Evolutionary conservation across 1,139 yeast genomes (phyloP), one percentile per base, ranked within the genome.

Genomic region (Candida smagusa): DNA sequence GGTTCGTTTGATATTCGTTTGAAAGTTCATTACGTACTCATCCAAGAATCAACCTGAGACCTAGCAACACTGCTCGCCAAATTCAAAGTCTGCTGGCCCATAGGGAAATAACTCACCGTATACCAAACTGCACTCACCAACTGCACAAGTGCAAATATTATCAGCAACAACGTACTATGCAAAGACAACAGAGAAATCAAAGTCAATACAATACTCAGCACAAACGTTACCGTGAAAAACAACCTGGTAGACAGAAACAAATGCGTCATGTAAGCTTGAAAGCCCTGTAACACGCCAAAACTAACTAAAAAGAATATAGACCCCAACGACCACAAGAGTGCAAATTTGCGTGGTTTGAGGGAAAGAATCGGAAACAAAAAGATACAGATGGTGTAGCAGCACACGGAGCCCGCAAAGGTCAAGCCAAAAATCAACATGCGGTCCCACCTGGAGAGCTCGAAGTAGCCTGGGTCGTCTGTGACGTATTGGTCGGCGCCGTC

Each of bases 101-200:
- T 60, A 3, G 85, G 84, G 58, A 79, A 79, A 52, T 79, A 79
- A 47, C 84, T 78, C 5, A 79, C 74, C 0, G 82, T 71, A 52
- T 79, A 79, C 72, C 77, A 74, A 6, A 77, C 39, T 9, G 78
- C 79, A 47, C 77, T 63, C 2, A 77, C 36, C 36, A 77, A 58
- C 47, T 79, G 85, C 2, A 75, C 47, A 2, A 63, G 61, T 12
- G 81, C 80, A 49, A 76, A 72, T 7, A 78, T 41, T 2, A 79
- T 66, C 3, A 80, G 74, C 26, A 77, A 57, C 3, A 79, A 33
- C 1, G 77, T 66, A 41, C 74, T 68, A 42, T 66, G 69, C 56
- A 75, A 64, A 1, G 68, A 58, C 36, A 79, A 55, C 45, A 77
- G 63, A 37, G 73, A 65, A 4, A 76, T 50, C 41, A 79, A 55